These are phyloP conservation scores for Thermochaetoides thermophila DNA, from an alignment of 495 filamentous ascomycete species.

Conservation along the genomic window DNA sequence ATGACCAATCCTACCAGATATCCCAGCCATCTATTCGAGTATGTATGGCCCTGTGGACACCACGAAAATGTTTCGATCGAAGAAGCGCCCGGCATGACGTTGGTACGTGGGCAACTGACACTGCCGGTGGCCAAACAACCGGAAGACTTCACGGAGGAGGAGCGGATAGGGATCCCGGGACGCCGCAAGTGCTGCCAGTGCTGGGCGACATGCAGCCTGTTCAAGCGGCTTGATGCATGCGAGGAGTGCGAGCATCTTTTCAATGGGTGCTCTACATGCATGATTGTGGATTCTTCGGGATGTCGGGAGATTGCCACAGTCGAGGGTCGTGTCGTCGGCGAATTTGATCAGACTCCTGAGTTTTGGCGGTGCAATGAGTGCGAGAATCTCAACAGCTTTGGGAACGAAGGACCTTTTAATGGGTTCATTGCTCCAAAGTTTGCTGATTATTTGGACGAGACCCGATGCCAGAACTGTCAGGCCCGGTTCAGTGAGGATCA, in stretches of 20 bases:
- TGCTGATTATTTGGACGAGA: slow-evolving; percentile 4
- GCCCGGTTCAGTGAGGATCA: slow-evolving; percentile 7
- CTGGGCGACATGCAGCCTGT: slow-evolving; percentile 8
- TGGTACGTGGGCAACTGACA: slow-evolving; percentile 5
- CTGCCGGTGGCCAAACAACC: slow-evolving; percentile 9
- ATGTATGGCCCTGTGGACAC: slow-evolving; percentile 12
- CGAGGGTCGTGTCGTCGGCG: slow-evolving; percentile 5
- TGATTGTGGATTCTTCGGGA: slow-evolving; percentile 8
- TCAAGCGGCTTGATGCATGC: slow-evolving; percentile 7
- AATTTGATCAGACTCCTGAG: slow-evolving; percentile 14
- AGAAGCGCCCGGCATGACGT: slow-evolving; percentile 5
- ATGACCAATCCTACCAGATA: slow-evolving; percentile 1
- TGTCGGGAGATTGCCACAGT: slow-evolving; percentile 9
- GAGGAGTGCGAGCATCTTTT: slow-evolving; percentile 9
- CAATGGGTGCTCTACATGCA: slow-evolving; percentile 6
- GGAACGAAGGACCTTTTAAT: slow-evolving; percentile 4
- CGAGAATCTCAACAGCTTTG: slow-evolving; percentile 9
- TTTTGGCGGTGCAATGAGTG: slow-evolving; percentile 9
- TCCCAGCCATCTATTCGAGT: slow-evolving; percentile 8
- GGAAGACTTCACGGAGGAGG: slow-evolving; percentile 9
- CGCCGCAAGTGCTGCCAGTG: slow-evolving; percentile 10
- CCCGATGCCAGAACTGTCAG: slow-evolving; percentile 4
- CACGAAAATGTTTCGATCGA: slow-evolving; percentile 8
- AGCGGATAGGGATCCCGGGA: slow-evolving; percentile 7
- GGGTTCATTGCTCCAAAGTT: slow-evolving; percentile 8